A percentile compares a stretch with the other conserved stretches of the same genome.
phyloP scores from a whole-genome alignment of 2,329 filamentous ascomycete species.

The Diplodia intermedia region DNA sequence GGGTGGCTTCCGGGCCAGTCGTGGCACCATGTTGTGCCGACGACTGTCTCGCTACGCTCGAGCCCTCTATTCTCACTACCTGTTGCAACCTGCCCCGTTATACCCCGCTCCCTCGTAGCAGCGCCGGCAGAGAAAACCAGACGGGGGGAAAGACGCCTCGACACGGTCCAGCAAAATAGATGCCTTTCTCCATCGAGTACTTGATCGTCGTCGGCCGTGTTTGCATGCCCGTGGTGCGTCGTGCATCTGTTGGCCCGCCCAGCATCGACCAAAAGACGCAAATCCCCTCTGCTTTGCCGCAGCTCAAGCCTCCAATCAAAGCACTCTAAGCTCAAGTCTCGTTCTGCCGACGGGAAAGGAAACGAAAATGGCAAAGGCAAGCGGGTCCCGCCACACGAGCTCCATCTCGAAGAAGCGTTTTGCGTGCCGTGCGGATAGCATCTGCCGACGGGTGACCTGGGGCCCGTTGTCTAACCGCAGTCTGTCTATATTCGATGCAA shows the following conservation, averaged over 20 bases:
- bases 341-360: no score
- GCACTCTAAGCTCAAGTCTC: no score
- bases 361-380: no score
- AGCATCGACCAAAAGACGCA: no score
- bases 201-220: background rate
- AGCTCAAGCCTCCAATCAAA: no score
- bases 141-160: background rate
- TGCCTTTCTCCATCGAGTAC: background rate
- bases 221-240: background rate
- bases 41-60: background rate
- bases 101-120: constrained; percentile 14
- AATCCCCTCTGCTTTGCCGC: no score
- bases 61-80: background rate
- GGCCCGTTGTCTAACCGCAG: no score
- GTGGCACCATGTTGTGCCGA: background rate
- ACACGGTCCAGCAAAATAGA: background rate
- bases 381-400: no score
- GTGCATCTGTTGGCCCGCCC: background rate
- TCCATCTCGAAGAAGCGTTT: no score
- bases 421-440: no score
- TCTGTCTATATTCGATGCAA: background rate
- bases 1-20: constrained; percentile 13
- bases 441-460: no score
- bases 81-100: background rate
- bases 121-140: background rate